Conservation (phyloP, 1,139 yeast genomes). For the Suhomyces ambrosiae region DNA sequence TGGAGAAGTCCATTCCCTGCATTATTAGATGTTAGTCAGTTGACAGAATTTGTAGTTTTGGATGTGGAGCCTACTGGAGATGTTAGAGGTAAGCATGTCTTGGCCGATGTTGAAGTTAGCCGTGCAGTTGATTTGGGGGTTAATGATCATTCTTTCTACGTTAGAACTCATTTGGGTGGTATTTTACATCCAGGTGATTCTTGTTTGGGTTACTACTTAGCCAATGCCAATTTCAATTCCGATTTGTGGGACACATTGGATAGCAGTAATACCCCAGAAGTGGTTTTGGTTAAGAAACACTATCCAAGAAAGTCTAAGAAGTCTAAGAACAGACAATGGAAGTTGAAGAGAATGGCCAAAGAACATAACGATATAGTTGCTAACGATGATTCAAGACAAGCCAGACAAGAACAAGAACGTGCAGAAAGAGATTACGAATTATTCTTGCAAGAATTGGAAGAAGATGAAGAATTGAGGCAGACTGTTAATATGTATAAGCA, state of each 20-base stretch:
- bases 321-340: slow-evolving; percentile 86
- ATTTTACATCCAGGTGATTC: slow-evolving; percentile 95
- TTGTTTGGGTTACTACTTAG: slow-evolving; percentile 83
- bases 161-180: slow-evolving; percentile 91
- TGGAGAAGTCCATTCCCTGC: slow-evolving; percentile 89
- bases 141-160: slow-evolving; percentile 77
- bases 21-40: slow-evolving; percentile 71
- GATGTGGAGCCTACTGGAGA: slow-evolving; percentile 95
- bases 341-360: slow-evolving; percentile 95
- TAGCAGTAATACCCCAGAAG: slow-evolving; percentile 75
- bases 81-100: slow-evolving; percentile 74
- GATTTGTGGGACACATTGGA: slow-evolving; percentile 79
- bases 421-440: slow-evolving; percentile 95
- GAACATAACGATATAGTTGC: slow-evolving; percentile 90
- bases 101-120: slow-evolving; percentile 89
- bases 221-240: slow-evolving; percentile 84
- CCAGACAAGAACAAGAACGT: slow-evolving; percentile 85
- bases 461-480: slow-evolving; percentile 92
- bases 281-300: slow-evolving; percentile 86
- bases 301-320: slow-evolving; percentile 80
- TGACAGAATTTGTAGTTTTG: slow-evolving; percentile 86
- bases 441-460: slow-evolving; percentile 96
- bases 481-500: slow-evolving; percentile 86
- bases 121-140: slow-evolving; percentile 84
- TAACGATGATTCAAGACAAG: slow-evolving; percentile 71